Evolutionary conservation across 164 flowering plant species (phyloP).

Genomic region (Warburgia ugandensis): DNA sequence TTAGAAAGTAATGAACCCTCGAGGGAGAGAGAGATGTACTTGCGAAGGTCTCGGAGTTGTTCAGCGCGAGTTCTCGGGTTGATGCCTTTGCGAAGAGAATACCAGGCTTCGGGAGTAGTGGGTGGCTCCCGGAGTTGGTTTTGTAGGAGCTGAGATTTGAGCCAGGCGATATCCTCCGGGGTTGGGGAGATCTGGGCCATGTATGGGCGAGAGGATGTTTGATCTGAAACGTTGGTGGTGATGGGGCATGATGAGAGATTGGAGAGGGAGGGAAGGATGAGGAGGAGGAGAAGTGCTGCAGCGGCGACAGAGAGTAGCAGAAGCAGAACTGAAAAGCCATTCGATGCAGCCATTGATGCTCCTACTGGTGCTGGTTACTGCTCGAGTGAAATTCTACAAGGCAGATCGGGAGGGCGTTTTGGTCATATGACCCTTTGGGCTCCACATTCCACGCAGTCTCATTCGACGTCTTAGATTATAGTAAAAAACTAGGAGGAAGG

Average conservation of each 20-base stretch:
- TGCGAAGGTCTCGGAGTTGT: slow-evolving; percentile 68
- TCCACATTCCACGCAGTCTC: no score
- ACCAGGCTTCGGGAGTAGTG: slow-evolving; percentile 18
- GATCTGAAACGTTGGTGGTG: slow-evolving; percentile 10
- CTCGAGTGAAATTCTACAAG: no score
- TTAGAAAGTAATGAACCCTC: no score
- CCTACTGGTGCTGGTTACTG: not conserved
- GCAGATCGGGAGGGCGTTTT: no score
- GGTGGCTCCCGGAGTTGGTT: slow-evolving; percentile 63
- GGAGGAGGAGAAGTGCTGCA: slow-evolving; percentile 44
- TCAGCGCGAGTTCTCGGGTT: slow-evolving; percentile 84
- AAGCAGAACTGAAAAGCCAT: not conserved
- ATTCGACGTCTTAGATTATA: no score
- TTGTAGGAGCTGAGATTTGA: slow-evolving; percentile 46
- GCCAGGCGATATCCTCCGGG: slow-evolving; percentile 68
- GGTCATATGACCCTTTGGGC: no score
- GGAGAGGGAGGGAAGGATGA: slow-evolving; percentile 46
- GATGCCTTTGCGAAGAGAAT: slow-evolving; percentile 81
- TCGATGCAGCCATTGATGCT: not conserved
- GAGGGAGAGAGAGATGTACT: slow-evolving; percentile 34
- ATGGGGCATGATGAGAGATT: slow-evolving; percentile 19
- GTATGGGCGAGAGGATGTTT: no score
- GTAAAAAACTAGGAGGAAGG: no score
- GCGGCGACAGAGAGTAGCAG: not conserved
- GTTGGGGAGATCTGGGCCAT: slow-evolving; percentile 30